Evolutionary conservation across 2,329 filamentous ascomycete genomes (phyloP), one percentile per base, ranked within the genome.

Genomic region (Eutypella sp.): DNA sequence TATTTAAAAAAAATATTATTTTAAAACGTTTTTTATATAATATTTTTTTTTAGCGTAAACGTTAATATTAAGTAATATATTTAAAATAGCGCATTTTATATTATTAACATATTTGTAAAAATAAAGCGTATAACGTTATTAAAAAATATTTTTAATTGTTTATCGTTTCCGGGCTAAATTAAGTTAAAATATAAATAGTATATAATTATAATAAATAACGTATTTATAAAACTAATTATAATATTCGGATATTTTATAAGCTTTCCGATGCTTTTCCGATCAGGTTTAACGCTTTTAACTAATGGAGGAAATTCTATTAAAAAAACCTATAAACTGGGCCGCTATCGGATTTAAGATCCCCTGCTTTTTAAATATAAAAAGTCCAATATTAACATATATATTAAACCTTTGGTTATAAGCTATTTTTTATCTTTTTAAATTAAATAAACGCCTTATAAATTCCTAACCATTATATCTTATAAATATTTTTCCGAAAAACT

Each of bases 401-500:
- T 43, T 52, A 48, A 3, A 58, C 31, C 24, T 54, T 48, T 11
- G 44, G 25, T 8, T 45, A n/a, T 11, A 47, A 20, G 1, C 16
- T 33, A 15, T 39, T 22, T n/a, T 41, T 45, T 6, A 51, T 41
- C n/a, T n/a, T 24, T 10, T 44, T 5, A 25, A 15, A 19, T 9
- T 15, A n/a, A 6, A 42, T 34, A 15, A 29, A 3, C 20, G 40
- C 11, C 11, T n/a, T 7, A 16, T 19, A 27, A 13, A 38, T 36
- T 7, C 42, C 46, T 13, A 42, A 31, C 5, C 2, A 20, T 19
- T 24, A 5, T 6, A 52, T 27, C 10, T 31, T 38, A 36, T 65
- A 72, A 2, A 73, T 66, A 44, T 72, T 53, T 48, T 57, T 50
- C 25, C 56, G 64, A 1, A 73, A 55, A 29, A 45, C 49, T 7